phyloP scores from a whole-genome alignment of 208 protist species.

The Leptomonas pyrrhocoris region DNA sequence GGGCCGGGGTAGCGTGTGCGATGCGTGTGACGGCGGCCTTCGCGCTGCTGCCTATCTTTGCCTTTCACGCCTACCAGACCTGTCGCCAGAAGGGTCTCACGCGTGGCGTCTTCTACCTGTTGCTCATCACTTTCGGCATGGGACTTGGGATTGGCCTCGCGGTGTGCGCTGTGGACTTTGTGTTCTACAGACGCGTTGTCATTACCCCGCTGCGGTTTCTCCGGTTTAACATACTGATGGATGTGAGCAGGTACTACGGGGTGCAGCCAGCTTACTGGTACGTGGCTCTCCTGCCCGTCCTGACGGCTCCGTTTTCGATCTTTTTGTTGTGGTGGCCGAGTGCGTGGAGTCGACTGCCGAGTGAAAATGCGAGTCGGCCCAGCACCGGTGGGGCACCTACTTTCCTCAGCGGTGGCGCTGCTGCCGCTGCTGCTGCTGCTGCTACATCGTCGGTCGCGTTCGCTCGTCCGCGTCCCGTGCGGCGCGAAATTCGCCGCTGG shows the following conservation, averaged over 20 bases:
- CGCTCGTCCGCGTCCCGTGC: slow-evolving; percentile 13
- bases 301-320: slow-evolving; percentile 55
- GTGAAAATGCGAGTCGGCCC: not conserved
- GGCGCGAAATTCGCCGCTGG: slow-evolving; percentile 24
- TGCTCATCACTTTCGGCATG: slow-evolving; percentile 31
- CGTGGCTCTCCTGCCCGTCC: slow-evolving; percentile 58
- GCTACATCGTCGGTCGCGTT: not conserved
- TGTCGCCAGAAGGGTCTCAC: slow-evolving; percentile 23
- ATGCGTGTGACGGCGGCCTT: slow-evolving; percentile 68
- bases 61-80: slow-evolving; percentile 32
- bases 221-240: slow-evolving; percentile 87
- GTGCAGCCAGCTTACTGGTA: slow-evolving; percentile 91
- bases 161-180: slow-evolving; percentile 51
- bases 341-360: slow-evolving; percentile 7
- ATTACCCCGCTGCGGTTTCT: slow-evolving; percentile 78
- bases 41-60: slow-evolving; percentile 56
- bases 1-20: slow-evolving; percentile 57
- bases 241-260: slow-evolving; percentile 87
- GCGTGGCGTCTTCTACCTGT: slow-evolving; percentile 10
- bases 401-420: no score
- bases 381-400: not conserved
- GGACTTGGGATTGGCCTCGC: slow-evolving; percentile 24
- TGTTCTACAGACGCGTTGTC: slow-evolving; percentile 57
- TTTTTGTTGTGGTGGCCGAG: slow-evolving; percentile 44
- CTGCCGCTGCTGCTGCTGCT: not conserved